These are phyloP conservation scores for Hondaea fermentalgiana DNA, from an alignment of 108 stramenopile genomes.

Conservation along the genomic window DNA sequence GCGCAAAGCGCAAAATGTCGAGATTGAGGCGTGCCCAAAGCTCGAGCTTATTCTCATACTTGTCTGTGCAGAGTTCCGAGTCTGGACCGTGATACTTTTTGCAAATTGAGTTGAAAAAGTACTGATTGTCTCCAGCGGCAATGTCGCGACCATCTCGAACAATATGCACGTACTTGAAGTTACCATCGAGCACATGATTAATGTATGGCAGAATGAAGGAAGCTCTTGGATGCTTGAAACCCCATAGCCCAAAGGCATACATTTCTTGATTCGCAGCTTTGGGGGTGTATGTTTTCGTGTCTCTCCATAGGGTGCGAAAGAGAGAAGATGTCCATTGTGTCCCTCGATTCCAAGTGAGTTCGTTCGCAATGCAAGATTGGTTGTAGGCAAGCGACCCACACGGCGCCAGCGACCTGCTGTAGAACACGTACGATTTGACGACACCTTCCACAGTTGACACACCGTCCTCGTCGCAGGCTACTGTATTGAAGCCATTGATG, in stretches of 20 bases:
- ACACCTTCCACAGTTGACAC: background rate
- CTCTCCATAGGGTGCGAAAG: background rate
- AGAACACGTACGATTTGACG: background rate
- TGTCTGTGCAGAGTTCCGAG: background rate
- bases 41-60: background rate
- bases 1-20: background rate
- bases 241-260: slow-evolving; percentile 1
- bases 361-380: background rate
- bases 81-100: background rate
- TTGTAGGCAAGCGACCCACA: background rate
- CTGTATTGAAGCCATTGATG: background rate
- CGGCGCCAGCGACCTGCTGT: background rate
- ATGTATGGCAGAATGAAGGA: slow-evolving; percentile 9
- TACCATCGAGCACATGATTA: background rate
- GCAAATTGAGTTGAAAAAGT: background rate
- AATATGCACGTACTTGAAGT: slow-evolving; percentile 14
- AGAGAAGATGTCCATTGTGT: background rate
- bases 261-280: background rate
- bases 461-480: background rate
- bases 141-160: background rate
- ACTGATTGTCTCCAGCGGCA: background rate
- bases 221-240: background rate
- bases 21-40: background rate
- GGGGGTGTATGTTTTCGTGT: background rate
- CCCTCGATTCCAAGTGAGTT: background rate